Evolutionary conservation across 495 filamentous ascomycete genomes (phyloP).

Genomic region (Amphirosellinia nigrospora): DNA sequence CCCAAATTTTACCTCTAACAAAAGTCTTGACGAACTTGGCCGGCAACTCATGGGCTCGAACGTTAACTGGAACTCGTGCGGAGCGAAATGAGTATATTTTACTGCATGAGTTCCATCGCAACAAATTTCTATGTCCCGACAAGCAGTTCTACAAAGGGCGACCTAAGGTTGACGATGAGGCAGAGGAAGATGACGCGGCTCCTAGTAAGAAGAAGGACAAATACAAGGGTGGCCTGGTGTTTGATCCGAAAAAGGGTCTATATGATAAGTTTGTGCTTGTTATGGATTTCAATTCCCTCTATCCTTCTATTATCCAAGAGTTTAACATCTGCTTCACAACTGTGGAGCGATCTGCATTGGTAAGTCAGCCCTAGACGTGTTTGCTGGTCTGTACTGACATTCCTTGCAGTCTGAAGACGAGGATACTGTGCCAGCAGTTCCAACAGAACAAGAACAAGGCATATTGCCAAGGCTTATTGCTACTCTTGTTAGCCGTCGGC

Average conservation of each 20-base stretch:
- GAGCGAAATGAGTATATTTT: slow-evolving; percentile 99
- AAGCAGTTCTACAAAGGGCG: slow-evolving; percentile 78
- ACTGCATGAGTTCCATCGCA: slow-evolving; percentile 91
- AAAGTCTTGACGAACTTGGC: slow-evolving; percentile 96
- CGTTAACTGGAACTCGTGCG: slow-evolving; percentile 90
- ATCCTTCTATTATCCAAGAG: slow-evolving; percentile 98
- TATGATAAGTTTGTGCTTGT: slow-evolving; percentile 97
- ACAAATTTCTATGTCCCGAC: slow-evolving; percentile 97
- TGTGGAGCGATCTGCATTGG: slow-evolving; percentile 75
- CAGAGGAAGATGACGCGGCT: slow-evolving; percentile 70
- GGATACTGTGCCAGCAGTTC: slow-evolving; percentile 75
- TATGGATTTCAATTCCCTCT: slow-evolving; percentile 99
- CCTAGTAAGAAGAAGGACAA: slow-evolving; percentile 98
- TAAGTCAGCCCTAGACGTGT: slow-evolving; percentile 34
- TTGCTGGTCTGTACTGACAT: slow-evolving; percentile 29
- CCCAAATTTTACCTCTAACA: slow-evolving; percentile 91
- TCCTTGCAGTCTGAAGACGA: slow-evolving; percentile 72
- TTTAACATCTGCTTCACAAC: slow-evolving; percentile 99
- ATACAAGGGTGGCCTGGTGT: slow-evolving; percentile 96
- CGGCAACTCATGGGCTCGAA: slow-evolving; percentile 97
- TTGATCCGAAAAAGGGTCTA: slow-evolving; percentile 95
- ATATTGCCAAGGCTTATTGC: slow-evolving; percentile 90
- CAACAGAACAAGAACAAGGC: slow-evolving; percentile 71
- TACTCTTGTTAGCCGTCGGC: slow-evolving; percentile 83
- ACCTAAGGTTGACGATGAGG: slow-evolving; percentile 67